phyloP scores from a whole-genome alignment of 768 basidiomycete genomes.

The Boletus rubroflammeus region DNA sequence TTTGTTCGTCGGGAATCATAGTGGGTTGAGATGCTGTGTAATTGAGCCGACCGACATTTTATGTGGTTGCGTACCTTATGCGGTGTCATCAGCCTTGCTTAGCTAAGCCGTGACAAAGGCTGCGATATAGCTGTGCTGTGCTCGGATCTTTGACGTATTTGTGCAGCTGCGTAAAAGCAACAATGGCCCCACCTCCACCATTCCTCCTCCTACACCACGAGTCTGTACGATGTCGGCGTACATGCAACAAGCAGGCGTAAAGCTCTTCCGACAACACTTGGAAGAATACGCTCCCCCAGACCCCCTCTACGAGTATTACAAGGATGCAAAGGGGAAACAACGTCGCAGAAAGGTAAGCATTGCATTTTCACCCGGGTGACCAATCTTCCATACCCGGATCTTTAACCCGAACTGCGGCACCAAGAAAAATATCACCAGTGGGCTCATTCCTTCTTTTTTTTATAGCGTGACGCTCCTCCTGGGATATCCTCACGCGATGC shows the following conservation, averaged over 20 bases:
- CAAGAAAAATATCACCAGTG: background rate
- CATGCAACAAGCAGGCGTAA: constrained; percentile 47
- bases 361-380: constrained; percentile 5
- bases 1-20: constrained; percentile 27
- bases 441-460: background rate
- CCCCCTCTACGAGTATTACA: constrained; percentile 58
- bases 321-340: constrained; percentile 27
- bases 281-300: constrained; percentile 67
- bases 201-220: background rate
- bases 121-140: constrained; percentile 3
- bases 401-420: background rate
- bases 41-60: background rate
- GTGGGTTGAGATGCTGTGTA: background rate
- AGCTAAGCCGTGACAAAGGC: background rate
- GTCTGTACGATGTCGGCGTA: constrained; percentile 22
- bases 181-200: background rate
- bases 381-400: too few relatives aligned
- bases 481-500: constrained; percentile 76
- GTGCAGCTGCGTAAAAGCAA: background rate
- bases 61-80: too few relatives aligned
- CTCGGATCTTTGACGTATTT: constrained; percentile 12
- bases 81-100: background rate
- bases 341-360: constrained; percentile 34
- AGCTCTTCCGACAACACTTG: constrained; percentile 62
- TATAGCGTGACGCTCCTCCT: constrained; percentile 65